phyloP scores from a whole-genome alignment of 257 asterid genomes.

The Coffea canephora region DNA sequence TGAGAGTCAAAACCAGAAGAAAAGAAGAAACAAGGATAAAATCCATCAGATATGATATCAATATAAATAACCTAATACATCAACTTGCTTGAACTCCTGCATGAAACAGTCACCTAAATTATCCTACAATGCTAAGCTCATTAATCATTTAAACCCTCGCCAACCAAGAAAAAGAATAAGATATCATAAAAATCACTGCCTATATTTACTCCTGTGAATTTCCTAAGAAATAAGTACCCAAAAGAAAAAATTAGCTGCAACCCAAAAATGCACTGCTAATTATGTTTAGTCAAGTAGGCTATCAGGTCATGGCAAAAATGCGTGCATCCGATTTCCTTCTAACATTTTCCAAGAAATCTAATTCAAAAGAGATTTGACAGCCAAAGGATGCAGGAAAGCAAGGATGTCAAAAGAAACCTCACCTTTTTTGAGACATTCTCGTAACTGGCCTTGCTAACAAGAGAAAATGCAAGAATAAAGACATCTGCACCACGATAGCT shows the following conservation, averaged over 20 bases:
- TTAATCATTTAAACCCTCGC: background rate
- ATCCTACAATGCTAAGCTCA: background rate
- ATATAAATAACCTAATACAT: background rate
- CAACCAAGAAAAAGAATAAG: background rate
- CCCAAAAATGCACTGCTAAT: background rate
- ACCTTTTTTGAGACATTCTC: conserved; percentile 82
- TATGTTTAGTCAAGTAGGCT: background rate
- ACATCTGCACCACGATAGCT: conserved; percentile 97
- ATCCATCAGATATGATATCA: conserved; percentile 11
- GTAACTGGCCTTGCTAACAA: conserved; percentile 86
- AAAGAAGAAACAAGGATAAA: conserved; percentile 12
- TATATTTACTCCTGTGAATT: background rate
- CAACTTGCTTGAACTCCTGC: background rate
- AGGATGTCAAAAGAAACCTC: conserved; percentile 9
- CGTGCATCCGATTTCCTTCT: background rate
- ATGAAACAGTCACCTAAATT: background rate
- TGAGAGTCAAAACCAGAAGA: conserved; percentile 30
- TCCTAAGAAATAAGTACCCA: background rate
- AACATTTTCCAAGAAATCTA: background rate
- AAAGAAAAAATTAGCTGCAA: background rate
- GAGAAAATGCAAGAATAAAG: conserved; percentile 86
- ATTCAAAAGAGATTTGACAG: background rate
- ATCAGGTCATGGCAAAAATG: background rate
- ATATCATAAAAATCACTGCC: background rate
- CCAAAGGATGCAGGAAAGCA: background rate